Base-by-base conservation (phyloP, 176 grass and related monocot genomes). In the Eragrostis nindensis region DNA sequence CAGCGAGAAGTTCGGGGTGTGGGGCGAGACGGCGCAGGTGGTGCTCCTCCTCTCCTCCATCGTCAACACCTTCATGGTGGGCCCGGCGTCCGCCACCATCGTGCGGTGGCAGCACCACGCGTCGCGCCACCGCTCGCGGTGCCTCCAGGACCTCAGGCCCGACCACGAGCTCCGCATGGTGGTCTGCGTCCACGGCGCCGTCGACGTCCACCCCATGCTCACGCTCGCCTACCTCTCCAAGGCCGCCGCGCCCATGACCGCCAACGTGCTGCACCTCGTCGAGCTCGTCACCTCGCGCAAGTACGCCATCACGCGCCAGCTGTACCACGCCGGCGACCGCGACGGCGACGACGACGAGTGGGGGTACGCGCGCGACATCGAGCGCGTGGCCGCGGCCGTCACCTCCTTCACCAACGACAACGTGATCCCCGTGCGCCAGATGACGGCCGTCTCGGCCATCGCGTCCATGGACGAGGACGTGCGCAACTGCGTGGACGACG, bases 391-490 rank as follows among this genome's bases (percentile, higher is more conserved):
- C 2, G 40, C 85, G 0, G 86, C 78, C 2, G 86, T 78, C 27
- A 64, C 79, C 16, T 19, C 73, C 40, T 90, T 93, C 84, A 84
- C 73, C 6, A 56, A 74, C 15, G 83, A 85, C 19, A 70, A 61
- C 5, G 47, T 46, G 16, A 7, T 91, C 15, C 45, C 56, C 2
- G 88, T 89, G 46, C 77, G 62, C 0, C 80, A 89, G 73, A 68
- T 87, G 71, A 93, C 88, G 3, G 86, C 91, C 21, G 64, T 93
- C 17, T 93, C 94, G 30, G 75, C 13, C 45, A 50, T 86, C n/a
- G 68, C 29, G 9, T 80, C 62, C 69, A 93, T 97, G 94, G 86
- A 97, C 48, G 62, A 84, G 13, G 88, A 97, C 68, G 74, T 93
- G 49, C 86, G 80, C 84, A 79, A 93, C 40, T 75, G 77, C 53